Evolutionary conservation across 208 protist genomes (phyloP), one percentile per base, ranked within the genome.

Genomic region (Angomonas ambiguus): DNA sequence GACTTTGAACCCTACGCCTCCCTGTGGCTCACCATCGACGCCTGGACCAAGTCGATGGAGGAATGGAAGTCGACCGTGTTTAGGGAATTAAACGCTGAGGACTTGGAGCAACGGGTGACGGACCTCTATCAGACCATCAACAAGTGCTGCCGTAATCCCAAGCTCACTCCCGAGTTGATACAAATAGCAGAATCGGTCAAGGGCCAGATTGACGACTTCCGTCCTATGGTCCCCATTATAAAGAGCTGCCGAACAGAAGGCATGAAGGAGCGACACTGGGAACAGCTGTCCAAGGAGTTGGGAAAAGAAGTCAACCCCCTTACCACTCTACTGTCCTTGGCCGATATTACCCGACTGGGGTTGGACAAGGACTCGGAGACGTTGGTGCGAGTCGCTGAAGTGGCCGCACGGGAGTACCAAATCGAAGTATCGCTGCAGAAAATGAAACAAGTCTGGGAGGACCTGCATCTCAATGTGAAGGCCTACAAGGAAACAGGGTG

Each of bases 1-100:
- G 92, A 98, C 66, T 99, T 99, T 80, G 96, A 98, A 75, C 96
- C 96, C n/a, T 98, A 94, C 83, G 82, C 88, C 18, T 80, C 86
- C 48, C 76, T 99, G 35, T 99, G 98, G 97, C 69, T 96, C 8
- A 97, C 96, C 5, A 84, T 92, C 13, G 79, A 93, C 68, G 80
- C 92, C 20, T 99, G 96, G 95, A 61, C 70, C 31, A 67, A 74
- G 24, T 82, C 87, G 34, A 68, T 95, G 25, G 41, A 86, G 30
- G 63, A 81, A 38, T 98, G 96, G 95, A 66, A 95, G 41, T 79
- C 73, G 55, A 85, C 80, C 5, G 56, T 74, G 2, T 98, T 98
- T 68, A 62, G 56, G 49, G 68, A 78, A 8, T 82, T 98, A 42
- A 82, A 98, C 65, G 89, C 96, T 6, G 88, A 96, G 25, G 72